phyloP scores from a whole-genome alignment of 768 basidiomycete genomes.

The Daedalea quercina region DNA sequence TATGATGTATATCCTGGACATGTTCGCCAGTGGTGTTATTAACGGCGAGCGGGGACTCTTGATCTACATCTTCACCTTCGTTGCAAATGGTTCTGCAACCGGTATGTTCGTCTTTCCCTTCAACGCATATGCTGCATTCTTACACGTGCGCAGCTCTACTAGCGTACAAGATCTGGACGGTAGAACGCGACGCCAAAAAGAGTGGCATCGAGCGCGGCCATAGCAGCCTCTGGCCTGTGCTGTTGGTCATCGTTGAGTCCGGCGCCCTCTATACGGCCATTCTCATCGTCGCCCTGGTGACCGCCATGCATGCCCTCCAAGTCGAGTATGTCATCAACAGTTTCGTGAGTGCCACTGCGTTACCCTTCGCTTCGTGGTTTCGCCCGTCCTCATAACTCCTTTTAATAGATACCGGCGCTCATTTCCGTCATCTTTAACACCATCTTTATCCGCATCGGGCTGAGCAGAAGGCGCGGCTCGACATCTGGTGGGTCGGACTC shows the following conservation, averaged over 20 bases:
- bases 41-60: not conserved
- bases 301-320: constrained; percentile 1
- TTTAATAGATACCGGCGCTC: not conserved
- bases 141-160: no score
- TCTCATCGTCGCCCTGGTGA: constrained; percentile 1
- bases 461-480: not conserved
- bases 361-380: not conserved
- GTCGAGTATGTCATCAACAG: constrained; percentile 2
- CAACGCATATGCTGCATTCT: no score
- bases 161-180: not conserved
- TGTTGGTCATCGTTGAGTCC: constrained; percentile 6
- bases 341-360: not conserved
- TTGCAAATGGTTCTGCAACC: not conserved
- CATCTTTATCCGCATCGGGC: constrained; percentile 1
- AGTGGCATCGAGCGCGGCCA: not conserved
- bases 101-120: not conserved
- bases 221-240: not conserved
- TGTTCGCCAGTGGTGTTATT: not conserved
- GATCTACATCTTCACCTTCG: not conserved
- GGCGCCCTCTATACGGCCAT: constrained; percentile 3
- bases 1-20: not conserved
- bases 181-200: not conserved
- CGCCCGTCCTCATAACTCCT: not conserved
- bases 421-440: not conserved
- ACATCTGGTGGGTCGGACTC: not conserved